Conservation (phyloP, 306 rosid genomes). For the Trifolium subterraneum region DNA sequence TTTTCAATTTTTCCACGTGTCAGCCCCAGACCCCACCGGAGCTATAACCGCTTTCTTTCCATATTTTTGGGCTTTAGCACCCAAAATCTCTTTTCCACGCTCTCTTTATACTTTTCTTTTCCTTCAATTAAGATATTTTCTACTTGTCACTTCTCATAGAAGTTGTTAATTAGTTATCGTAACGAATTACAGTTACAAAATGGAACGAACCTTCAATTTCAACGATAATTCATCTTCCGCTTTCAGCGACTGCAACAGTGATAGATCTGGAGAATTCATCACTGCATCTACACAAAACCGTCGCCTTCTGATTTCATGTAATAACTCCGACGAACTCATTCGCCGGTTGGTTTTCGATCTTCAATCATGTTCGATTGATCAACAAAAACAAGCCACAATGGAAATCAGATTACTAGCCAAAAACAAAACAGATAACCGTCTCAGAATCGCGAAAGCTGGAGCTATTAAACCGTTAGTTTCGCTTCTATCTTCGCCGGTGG, state of each 20-base stretch:
- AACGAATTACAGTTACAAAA: conserved; percentile 46
- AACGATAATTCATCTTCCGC: conserved; percentile 72
- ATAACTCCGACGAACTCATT: conserved; percentile 77
- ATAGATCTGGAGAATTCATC: conserved; percentile 83
- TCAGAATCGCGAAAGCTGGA: conserved; percentile 74
- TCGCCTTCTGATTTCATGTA: conserved; percentile 61
- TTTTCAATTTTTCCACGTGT: conserved; percentile 58
- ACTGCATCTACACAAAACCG: conserved; percentile 67
- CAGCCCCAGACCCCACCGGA: not conserved
- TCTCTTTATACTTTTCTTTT: not conserved
- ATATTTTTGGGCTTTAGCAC: conserved; percentile 11
- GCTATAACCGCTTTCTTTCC: conserved; percentile 6
- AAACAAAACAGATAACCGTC: conserved; percentile 79
- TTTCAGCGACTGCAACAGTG: conserved; percentile 91
- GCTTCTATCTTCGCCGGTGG: conserved; percentile 51
- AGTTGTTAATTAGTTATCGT: not conserved
- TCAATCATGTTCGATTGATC: conserved; percentile 69
- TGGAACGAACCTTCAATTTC: conserved; percentile 63
- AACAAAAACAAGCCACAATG: conserved; percentile 91
- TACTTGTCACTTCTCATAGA: conserved; percentile 5
- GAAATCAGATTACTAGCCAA: conserved; percentile 93
- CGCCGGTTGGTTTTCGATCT: conserved; percentile 69
- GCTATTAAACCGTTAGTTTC: conserved; percentile 78
- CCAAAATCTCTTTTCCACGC: not conserved
- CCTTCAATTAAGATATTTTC: not conserved